These are phyloP conservation scores for Sporothrix mexicana DNA, from an alignment of 2,329 filamentous ascomycete species.

Conservation along the genomic window DNA sequence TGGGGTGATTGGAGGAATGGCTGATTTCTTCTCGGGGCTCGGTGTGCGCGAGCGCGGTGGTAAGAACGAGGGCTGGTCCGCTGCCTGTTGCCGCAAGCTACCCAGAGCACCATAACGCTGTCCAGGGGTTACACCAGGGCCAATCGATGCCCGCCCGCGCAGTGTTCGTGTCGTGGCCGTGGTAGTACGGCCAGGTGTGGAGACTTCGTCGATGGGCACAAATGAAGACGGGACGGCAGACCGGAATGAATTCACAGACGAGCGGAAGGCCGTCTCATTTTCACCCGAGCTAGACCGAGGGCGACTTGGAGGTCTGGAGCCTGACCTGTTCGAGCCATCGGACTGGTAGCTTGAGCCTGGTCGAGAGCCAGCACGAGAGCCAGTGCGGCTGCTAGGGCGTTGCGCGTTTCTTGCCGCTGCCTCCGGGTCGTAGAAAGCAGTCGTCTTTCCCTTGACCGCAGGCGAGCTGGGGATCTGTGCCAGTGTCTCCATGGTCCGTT, in stretches of 20 bases:
- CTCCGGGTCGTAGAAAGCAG: conserved; percentile 74
- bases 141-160: conserved; percentile 37
- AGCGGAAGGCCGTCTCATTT: conserved; percentile 52
- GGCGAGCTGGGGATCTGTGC: conserved; percentile 80
- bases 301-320: conserved; percentile 58
- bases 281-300: conserved; percentile 61
- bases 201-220: conserved; percentile 50
- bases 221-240: conserved; percentile 48
- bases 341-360: conserved; percentile 66
- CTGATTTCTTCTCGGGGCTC: conserved; percentile 48
- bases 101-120: conserved; percentile 27
- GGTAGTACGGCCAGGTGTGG: conserved; percentile 45
- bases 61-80: conserved; percentile 27
- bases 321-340: conserved; percentile 61
- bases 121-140: conserved; percentile 23
- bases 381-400: conserved; percentile 22
- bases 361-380: conserved; percentile 47
- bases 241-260: conserved; percentile 53
- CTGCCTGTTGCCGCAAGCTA: conserved; percentile 30
- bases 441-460: conserved; percentile 66
- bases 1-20: conserved; percentile 33
- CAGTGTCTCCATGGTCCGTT: conserved; percentile 85
- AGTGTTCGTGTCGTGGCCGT: conserved; percentile 46
- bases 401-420: conserved; percentile 55
- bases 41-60: conserved; percentile 45